Conservation (phyloP, 2,329 filamentous ascomycete genomes). For the Pezicula neosporulosa region DNA sequence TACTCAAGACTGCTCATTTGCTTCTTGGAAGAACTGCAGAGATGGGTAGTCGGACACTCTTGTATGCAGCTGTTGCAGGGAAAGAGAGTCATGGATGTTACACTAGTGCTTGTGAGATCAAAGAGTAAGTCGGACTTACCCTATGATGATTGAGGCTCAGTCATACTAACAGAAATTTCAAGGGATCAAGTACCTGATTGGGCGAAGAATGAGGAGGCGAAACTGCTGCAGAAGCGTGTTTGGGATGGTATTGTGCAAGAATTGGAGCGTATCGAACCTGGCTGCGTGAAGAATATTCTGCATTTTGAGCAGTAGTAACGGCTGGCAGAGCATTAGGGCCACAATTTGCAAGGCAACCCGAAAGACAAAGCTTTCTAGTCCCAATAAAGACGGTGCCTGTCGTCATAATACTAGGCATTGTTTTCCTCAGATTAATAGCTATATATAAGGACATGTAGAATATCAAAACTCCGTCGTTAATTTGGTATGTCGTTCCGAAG, state of each 20-base stretch:
- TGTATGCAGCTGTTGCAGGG: conserved; percentile 25
- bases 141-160: not conserved
- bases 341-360: no score
- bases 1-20: conserved; percentile 6
- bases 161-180: not conserved
- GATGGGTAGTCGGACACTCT: conserved; percentile 27
- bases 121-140: conserved; percentile 7
- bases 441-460: no score
- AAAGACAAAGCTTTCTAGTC: no score
- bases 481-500: no score
- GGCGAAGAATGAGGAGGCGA: conserved; percentile 20
- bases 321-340: no score
- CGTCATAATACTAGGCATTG: no score
- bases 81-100: conserved; percentile 25
- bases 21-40: conserved; percentile 24
- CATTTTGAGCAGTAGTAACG: not conserved
- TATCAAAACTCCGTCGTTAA: no score
- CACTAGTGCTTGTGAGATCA: conserved; percentile 12
- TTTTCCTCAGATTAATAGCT: no score
- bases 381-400: no score
- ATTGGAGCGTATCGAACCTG: conserved; percentile 26
- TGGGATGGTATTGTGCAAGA: conserved; percentile 26
- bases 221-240: conserved; percentile 18
- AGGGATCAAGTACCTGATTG: conserved; percentile 7
- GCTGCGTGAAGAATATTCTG: conserved; percentile 18